Evolutionary conservation across 176 grass and related monocot species (phyloP).

Genomic region (Hsuehochloa calcarea): DNA sequence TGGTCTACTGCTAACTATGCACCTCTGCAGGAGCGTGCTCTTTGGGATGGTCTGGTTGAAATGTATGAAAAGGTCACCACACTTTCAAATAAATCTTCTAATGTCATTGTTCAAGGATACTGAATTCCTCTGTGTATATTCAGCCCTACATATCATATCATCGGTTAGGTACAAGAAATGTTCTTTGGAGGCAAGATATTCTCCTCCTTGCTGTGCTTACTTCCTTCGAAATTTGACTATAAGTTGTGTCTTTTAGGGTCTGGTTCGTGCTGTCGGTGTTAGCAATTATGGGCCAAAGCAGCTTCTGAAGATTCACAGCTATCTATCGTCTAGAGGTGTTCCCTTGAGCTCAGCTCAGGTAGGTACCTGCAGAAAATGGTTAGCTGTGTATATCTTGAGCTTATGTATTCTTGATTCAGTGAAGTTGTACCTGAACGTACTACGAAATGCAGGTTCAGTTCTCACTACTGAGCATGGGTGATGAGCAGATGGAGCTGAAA

Average conservation of each 20-base stretch:
- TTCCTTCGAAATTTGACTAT: conserved; percentile 5
- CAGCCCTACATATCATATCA: not conserved
- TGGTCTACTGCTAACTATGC: conserved; percentile 99
- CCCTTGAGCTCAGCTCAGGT: conserved; percentile 94
- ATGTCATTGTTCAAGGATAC: not conserved
- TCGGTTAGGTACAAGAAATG: not conserved
- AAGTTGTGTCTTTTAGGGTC: conserved; percentile 48
- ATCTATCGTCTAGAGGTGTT: conserved; percentile 67
- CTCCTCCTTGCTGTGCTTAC: not conserved
- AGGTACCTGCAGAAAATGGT: conserved; percentile 45
- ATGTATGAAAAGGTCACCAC: conserved; percentile 90
- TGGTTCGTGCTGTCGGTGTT: conserved; percentile 83
- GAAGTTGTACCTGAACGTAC: conserved; percentile 4
- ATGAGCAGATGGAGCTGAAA: conserved; percentile 85
- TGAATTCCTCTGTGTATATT: conserved; percentile 2
- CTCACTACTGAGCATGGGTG: conserved; percentile 80
- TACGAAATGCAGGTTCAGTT: conserved; percentile 66
- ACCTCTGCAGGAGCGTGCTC: conserved; percentile 76
- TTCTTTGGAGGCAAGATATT: not conserved
- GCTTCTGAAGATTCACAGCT: conserved; percentile 78
- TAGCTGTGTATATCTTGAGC: not conserved
- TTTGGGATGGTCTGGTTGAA: conserved; percentile 85
- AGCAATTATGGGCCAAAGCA: conserved; percentile 95
- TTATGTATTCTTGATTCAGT: not conserved
- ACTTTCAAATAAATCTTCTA: conserved; percentile 29